Base-by-base conservation (phyloP, 495 filamentous ascomycete species). In the Penicillium antarcticum region DNA sequence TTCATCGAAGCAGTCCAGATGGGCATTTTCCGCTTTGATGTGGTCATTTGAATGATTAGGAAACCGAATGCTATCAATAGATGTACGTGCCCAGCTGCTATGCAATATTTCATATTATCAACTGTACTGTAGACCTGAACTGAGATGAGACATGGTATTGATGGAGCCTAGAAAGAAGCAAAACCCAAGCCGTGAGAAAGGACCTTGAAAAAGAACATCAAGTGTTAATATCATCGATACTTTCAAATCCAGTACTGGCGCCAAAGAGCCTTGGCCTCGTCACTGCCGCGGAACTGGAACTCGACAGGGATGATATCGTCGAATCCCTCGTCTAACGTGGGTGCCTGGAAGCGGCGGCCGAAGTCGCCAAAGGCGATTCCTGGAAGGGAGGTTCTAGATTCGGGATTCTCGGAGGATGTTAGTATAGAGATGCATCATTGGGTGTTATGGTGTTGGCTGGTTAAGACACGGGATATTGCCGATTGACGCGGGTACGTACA, bases 281-380 rank as follows among this genome's bases (percentile, higher is more conserved):
- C 77, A 29, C 62, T 69, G 0, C 86, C 86, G 41, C 75, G 61
- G 61, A 87, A 88, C 60, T 79, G 61, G 61, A 95, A 95, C 13
- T 86, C 79, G 6, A 88, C 73, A 17, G 78, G 78, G 5, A 80
- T 67, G 17, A 98, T 79, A 58, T 96, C 89, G 43, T 87, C 76
- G 65, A 96, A 97, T 0, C 94, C 94, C 61, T 98, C 94, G 2
- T 76, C 69, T 7, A 80, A 55, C n/a, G 74, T 75, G 7, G 91
- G 94, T 56, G 85, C 80, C 55, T 81, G 81, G 67, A 86, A 91
- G 42, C 87, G 74, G 9, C 83, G 77, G 12, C 68, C 70, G 57
- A 88, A 98, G 19, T 82, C 77, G 10, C 76, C 80, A 65, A 96
- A 97, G 0, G 94, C 92, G 37, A 94, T 75, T 17, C 79, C 80